Conservation (phyloP, 2,329 filamentous ascomycete genomes). For the Orbilia blumenaviensis region DNA sequence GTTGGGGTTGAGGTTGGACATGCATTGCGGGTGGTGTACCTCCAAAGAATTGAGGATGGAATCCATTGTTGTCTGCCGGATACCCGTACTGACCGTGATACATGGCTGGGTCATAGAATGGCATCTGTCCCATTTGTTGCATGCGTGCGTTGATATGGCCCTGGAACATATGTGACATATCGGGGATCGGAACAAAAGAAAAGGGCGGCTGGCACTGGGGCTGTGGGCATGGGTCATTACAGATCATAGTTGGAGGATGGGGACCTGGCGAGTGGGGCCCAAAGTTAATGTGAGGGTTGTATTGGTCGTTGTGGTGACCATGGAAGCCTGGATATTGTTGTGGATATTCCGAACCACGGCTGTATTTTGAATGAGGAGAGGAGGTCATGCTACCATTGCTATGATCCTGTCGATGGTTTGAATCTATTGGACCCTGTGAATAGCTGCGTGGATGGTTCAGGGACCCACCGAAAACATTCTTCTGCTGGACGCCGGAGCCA, state of each 20-base stretch:
- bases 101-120: conserved; percentile 40
- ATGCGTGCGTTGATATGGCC: conserved; percentile 21
- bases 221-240: conserved; percentile 41
- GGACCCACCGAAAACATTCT: conserved; percentile 7
- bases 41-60: conserved; percentile 28
- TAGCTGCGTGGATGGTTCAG: conserved; percentile 14
- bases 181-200: conserved; percentile 6
- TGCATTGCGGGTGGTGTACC: conserved; percentile 15
- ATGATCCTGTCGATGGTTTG: conserved; percentile 1
- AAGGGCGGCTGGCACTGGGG: conserved; percentile 22
- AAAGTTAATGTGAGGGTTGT: neutral
- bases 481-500: neutral
- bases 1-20: conserved; percentile 29
- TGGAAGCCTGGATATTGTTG: neutral
- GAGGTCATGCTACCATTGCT: neutral
- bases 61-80: neutral
- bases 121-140: conserved; percentile 11
- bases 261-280: conserved; percentile 3
- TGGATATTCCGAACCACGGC: conserved; percentile 1
- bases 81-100: conserved; percentile 20
- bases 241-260: conserved; percentile 37
- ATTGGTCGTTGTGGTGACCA: conserved; percentile 11
- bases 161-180: conserved; percentile 32
- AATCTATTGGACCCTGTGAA: neutral
- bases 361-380: neutral